Percentiles rank a stretch among this genome's conserved stretches.
phyloP scores from a whole-genome alignment of 768 basidiomycete genomes.

The Termitomyces sp. region DNA sequence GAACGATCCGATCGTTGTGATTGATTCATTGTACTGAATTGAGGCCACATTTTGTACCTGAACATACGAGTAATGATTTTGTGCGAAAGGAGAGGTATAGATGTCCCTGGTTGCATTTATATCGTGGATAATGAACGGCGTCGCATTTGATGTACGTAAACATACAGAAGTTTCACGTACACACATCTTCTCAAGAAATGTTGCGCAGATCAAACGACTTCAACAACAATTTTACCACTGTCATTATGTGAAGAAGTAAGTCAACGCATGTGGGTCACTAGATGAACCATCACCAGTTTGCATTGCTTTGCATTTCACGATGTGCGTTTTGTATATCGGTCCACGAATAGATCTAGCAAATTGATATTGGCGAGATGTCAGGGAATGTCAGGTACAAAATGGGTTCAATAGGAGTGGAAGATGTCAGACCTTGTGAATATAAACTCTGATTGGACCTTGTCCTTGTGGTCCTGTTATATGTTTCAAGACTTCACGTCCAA shows the following conservation, averaged over 20 bases:
- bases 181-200: not conserved
- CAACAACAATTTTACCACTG: constrained; percentile 45
- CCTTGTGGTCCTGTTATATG: constrained; percentile 57
- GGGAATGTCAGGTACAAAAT: not conserved
- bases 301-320: constrained; percentile 76
- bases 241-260: constrained; percentile 1
- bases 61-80: not conserved
- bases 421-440: constrained; percentile 65
- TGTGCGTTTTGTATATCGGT: constrained; percentile 76
- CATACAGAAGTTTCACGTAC: not conserved
- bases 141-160: not conserved
- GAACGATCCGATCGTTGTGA: not conserved
- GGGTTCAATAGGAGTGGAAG: not conserved
- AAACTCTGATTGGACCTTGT: constrained; percentile 59
- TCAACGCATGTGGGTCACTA: not conserved
- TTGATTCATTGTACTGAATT: not conserved
- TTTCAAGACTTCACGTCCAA: constrained; percentile 47
- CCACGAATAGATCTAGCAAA: constrained; percentile 73
- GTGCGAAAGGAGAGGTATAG: not conserved
- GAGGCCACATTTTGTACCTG: not conserved
- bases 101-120: not conserved
- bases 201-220: constrained; percentile 24
- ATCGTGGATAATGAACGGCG: not conserved
- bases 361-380: not conserved
- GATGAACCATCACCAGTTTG: constrained; percentile 32